Conservation (phyloP, 306 rosid species). For the Lithocarpus polystachyus region DNA sequence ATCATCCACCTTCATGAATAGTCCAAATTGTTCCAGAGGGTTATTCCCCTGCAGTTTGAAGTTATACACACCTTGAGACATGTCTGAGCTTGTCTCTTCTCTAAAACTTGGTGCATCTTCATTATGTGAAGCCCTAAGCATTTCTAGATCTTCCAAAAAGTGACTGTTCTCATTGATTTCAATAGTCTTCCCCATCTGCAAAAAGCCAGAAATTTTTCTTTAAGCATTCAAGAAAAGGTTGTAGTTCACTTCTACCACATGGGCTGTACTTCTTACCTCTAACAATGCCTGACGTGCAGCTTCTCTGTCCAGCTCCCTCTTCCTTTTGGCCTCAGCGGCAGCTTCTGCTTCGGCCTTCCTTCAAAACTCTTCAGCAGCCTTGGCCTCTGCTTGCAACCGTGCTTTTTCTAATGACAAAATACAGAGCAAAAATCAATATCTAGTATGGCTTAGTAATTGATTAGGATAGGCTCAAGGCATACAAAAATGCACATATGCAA, state of each 20-base stretch:
- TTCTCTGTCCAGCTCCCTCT: constrained; percentile 87
- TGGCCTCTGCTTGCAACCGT: constrained; percentile 86
- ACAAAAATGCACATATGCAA: not conserved
- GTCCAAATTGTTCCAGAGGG: constrained; percentile 54
- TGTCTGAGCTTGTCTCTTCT: constrained; percentile 42
- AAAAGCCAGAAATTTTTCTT: constrained; percentile 3
- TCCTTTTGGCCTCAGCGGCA: constrained; percentile 73
- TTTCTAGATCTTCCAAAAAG: constrained; percentile 78
- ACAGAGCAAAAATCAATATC: not conserved
- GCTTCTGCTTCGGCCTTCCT: constrained; percentile 77
- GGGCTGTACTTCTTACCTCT: constrained; percentile 40
- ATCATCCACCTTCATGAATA: constrained; percentile 55
- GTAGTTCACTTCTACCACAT: not conserved
- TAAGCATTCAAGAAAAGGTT: constrained; percentile 7
- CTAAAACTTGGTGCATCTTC: constrained; percentile 40
- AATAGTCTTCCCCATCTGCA: constrained; percentile 87
- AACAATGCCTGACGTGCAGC: constrained; percentile 91
- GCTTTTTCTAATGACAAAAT: constrained; percentile 67
- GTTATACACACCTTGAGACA: constrained; percentile 33
- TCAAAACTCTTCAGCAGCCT: constrained; percentile 92
- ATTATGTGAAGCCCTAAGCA: constrained; percentile 60
- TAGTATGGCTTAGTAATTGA: not conserved
- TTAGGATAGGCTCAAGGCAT: not conserved
- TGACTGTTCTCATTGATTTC: constrained; percentile 79
- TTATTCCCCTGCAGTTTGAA: constrained; percentile 50